Conservation (phyloP, 1,284 basidiomycete species). For the Fomes fomentarius region DNA sequence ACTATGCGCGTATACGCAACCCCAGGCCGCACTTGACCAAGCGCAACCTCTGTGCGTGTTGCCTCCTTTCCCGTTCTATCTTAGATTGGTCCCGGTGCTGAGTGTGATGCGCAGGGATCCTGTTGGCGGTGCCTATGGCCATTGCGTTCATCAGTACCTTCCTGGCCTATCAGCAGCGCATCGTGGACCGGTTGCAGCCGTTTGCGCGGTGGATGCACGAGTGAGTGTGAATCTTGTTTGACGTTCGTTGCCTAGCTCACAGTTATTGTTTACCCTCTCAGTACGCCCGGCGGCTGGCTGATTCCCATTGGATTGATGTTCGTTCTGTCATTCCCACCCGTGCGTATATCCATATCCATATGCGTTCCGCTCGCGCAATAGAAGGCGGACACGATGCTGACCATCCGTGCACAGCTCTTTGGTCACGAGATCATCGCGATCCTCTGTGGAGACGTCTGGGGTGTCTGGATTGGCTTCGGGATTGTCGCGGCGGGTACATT, state of each 20-base stretch:
- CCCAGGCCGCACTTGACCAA: slow-evolving; percentile 6
- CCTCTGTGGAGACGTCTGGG: slow-evolving; percentile 75
- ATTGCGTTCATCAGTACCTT: slow-evolving; percentile 51
- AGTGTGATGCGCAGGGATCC: background rate
- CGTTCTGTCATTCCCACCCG: slow-evolving; percentile 77
- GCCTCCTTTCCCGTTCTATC: too few species aligned
- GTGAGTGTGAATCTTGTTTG: slow-evolving; percentile 32
- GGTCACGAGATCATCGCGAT: slow-evolving; percentile 80
- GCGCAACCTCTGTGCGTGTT: slow-evolving; percentile 7
- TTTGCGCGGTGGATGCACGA: slow-evolving; percentile 51
- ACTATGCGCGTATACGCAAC: background rate
- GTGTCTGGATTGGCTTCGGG: slow-evolving; percentile 66
- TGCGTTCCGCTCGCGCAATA: slow-evolving; percentile 1
- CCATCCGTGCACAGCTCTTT: slow-evolving; percentile 51
- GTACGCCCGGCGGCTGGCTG: slow-evolving; percentile 62
- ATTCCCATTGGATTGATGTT: slow-evolving; percentile 84
- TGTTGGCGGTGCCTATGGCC: slow-evolving; percentile 31
- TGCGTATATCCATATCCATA: slow-evolving; percentile 32
- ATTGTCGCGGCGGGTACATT: slow-evolving; percentile 71
- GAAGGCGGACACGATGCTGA: background rate
- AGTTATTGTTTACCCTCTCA: slow-evolving; percentile 3
- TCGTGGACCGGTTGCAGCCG: slow-evolving; percentile 60
- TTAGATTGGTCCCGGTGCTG: background rate
- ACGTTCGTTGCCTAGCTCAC: background rate
- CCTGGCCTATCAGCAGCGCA: slow-evolving; percentile 54